These are phyloP conservation scores for Suillus tomentosus DNA, from an alignment of 768 basidiomycete species.

Conservation along the genomic window DNA sequence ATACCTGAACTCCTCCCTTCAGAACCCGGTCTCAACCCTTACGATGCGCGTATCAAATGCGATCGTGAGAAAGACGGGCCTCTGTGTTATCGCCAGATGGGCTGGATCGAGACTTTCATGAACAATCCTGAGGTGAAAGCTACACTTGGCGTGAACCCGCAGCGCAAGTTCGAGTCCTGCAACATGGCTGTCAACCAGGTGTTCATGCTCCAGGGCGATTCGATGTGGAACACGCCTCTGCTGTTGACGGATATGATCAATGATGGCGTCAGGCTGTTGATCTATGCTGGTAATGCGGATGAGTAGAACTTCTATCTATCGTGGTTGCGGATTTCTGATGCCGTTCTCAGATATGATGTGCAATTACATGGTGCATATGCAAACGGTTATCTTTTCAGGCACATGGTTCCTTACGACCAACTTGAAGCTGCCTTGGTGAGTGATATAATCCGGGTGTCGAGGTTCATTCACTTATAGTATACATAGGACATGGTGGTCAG, in stretches of 20 bases:
- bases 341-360: conserved; percentile 73
- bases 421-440: conserved; percentile 81
- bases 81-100: conserved; percentile 78
- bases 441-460: conserved; percentile 2
- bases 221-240: conserved; percentile 77
- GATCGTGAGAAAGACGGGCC: conserved; percentile 69
- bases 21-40: conserved; percentile 83
- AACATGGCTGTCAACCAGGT: conserved; percentile 80
- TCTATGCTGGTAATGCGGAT: conserved; percentile 90
- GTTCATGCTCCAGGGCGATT: conserved; percentile 83
- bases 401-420: conserved; percentile 92
- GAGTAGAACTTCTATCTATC: conserved; percentile 21
- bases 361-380: conserved; percentile 64
- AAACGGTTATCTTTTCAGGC: conserved; percentile 43
- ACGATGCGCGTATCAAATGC: conserved; percentile 81
- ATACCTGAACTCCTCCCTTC: conserved; percentile 7
- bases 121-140: conserved; percentile 77
- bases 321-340: conserved; percentile 17
- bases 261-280: conserved; percentile 78
- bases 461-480: conserved; percentile 6
- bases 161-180: conserved; percentile 65
- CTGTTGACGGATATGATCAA: conserved; percentile 82
- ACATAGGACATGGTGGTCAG: conserved; percentile 58
- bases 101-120: conserved; percentile 88
- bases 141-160: conserved; percentile 71